Percentiles rank a stretch among this genome's conserved stretches.
phyloP scores from a whole-genome alignment of 2,329 filamentous ascomycete genomes.

The Curvularia lunata region DNA sequence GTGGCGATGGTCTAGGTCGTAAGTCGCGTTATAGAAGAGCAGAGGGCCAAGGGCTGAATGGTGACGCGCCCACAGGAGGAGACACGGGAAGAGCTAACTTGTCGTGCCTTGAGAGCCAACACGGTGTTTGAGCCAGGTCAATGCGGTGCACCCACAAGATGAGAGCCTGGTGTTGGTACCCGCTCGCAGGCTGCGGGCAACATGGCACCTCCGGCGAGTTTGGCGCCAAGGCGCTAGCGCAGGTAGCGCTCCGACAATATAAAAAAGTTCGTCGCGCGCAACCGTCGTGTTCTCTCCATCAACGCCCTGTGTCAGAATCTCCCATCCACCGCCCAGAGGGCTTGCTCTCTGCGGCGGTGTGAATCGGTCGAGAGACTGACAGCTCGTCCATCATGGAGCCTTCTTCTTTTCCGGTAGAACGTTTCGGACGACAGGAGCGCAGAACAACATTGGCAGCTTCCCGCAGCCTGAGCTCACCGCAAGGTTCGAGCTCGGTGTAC shows the following conservation, averaged over 20 bases:
- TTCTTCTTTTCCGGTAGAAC: slow-evolving; percentile 70
- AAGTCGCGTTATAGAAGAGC: slow-evolving; percentile 1
- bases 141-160: not conserved
- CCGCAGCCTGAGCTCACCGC: slow-evolving; percentile 58
- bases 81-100: not conserved
- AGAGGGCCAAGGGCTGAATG: not conserved
- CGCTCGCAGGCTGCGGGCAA: slow-evolving; percentile 9
- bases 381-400: slow-evolving; percentile 84
- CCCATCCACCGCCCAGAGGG: slow-evolving; percentile 59
- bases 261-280: slow-evolving; percentile 37
- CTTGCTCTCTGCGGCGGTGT: slow-evolving; percentile 52
- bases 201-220: slow-evolving; percentile 9
- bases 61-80: not conserved
- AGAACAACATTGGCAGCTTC: slow-evolving; percentile 70
- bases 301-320: slow-evolving; percentile 84
- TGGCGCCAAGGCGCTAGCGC: slow-evolving; percentile 29
- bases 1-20: slow-evolving; percentile 1
- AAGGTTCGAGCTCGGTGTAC: slow-evolving; percentile 49
- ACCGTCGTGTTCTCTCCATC: slow-evolving; percentile 54
- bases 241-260: slow-evolving; percentile 28
- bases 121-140: not conserved
- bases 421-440: slow-evolving; percentile 90
- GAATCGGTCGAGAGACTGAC: slow-evolving; percentile 78
- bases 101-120: not conserved
- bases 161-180: slow-evolving; percentile 2